Conservation (phyloP, 768 basidiomycete species). For the Favolaschia claudopus region DNA sequence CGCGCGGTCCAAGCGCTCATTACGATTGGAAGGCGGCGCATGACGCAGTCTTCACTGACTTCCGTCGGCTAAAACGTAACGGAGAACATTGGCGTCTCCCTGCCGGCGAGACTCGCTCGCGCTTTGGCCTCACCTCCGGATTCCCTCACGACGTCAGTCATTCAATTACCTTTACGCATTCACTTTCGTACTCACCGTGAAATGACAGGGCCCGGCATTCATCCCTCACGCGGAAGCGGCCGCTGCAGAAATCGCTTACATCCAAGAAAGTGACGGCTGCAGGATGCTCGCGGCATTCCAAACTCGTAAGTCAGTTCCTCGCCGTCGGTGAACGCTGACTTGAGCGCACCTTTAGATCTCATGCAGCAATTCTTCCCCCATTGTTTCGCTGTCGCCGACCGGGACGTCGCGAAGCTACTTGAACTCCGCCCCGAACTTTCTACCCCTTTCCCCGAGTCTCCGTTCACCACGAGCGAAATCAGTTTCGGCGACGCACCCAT, state of each 20-base stretch:
- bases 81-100: background rate
- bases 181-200: background rate
- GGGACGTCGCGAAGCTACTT: too few species aligned
- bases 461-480: constrained; percentile 1
- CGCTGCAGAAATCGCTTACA: background rate
- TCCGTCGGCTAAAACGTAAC: background rate
- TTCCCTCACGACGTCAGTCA: background rate
- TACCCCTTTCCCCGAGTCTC: background rate
- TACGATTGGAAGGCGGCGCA: background rate
- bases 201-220: background rate
- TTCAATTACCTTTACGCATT: background rate
- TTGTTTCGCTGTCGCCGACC: background rate
- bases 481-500: background rate
- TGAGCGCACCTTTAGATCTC: background rate
- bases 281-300: background rate
- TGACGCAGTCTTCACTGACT: fast-evolving
- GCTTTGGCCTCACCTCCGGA: background rate
- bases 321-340: too few species aligned
- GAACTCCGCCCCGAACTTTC: too few species aligned
- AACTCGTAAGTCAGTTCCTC: constrained; percentile 13
- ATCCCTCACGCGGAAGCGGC: background rate
- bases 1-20: background rate
- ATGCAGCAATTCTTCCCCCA: background rate
- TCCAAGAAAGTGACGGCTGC: background rate
- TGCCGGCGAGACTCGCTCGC: background rate